These are phyloP conservation scores for Heritiera littoralis DNA, from an alignment of 345 rosid genomes.

Conservation along the genomic window DNA sequence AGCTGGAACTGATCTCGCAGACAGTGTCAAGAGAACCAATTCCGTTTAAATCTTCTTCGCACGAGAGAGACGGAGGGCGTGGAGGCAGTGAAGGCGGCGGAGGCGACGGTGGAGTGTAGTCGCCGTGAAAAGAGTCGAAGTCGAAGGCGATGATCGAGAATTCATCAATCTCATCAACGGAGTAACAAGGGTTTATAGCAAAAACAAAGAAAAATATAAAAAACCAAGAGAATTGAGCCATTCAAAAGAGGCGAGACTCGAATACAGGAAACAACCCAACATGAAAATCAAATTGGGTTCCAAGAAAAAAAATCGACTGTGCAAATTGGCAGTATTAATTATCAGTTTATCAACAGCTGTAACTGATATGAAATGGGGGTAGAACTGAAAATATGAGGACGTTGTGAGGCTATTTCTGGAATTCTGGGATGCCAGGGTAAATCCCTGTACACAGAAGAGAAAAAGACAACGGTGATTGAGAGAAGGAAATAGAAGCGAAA, in stretches of 20 bases:
- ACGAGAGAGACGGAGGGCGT: slow-evolving; percentile 53
- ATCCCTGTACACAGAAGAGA: not conserved
- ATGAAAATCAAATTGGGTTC: not conserved
- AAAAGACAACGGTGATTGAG: not conserved
- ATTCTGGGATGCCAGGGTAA: not conserved
- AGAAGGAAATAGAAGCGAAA: not conserved
- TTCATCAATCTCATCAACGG: slow-evolving; percentile 32
- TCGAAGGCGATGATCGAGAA: slow-evolving; percentile 36
- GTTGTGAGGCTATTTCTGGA: not conserved
- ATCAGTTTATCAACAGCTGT: not conserved
- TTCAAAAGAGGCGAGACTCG: not conserved
- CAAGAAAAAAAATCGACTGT: not conserved
- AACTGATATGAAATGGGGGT: not conserved
- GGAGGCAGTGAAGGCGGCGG: slow-evolving; percentile 55
- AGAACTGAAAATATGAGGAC: not conserved
- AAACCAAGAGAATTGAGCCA: slow-evolving; percentile 1
- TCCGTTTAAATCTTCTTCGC: slow-evolving; percentile 53
- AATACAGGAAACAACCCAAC: not conserved
- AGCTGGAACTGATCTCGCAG: slow-evolving; percentile 51
- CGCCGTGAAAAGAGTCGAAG: slow-evolving; percentile 41
- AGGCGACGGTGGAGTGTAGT: slow-evolving; percentile 65
- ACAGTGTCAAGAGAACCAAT: slow-evolving; percentile 54
- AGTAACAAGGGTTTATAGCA: slow-evolving; percentile 16
- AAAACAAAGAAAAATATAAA: slow-evolving; percentile 2
- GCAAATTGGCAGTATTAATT: not conserved